These are phyloP conservation scores for Microdochium bolleyi DNA, from an alignment of 2,329 filamentous ascomycete species.

Conservation along the genomic window DNA sequence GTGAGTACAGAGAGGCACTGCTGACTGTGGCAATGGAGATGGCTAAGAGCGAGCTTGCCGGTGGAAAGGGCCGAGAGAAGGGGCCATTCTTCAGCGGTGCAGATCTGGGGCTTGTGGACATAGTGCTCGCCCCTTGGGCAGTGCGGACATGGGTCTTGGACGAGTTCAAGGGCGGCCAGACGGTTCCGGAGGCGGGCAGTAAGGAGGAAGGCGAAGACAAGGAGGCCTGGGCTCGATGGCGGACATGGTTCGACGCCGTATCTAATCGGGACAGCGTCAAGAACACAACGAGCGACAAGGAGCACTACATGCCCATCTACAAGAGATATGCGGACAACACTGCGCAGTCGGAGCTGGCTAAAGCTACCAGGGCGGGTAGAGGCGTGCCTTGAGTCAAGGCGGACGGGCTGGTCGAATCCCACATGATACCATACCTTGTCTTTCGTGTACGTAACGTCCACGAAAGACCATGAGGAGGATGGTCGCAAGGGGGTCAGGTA, in stretches of 20 bases:
- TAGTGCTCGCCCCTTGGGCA: constrained; percentile 46
- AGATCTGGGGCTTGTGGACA: constrained; percentile 41
- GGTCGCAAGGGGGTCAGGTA: no score
- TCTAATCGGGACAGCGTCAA: constrained; percentile 38
- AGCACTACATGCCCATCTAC: constrained; percentile 49
- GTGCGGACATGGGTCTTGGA: constrained; percentile 39
- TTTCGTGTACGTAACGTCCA: no score
- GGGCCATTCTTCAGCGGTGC: constrained; percentile 47
- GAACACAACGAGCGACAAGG: constrained; percentile 44
- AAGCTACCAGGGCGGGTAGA: constrained; percentile 36
- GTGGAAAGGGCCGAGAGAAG: no score
- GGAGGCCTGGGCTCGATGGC: constrained; percentile 40
- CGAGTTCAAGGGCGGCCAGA: constrained; percentile 46
- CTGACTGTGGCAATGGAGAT: constrained; percentile 43
- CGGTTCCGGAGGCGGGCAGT: constrained; percentile 36
- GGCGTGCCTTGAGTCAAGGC: constrained; percentile 35
- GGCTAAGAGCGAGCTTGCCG: constrained; percentile 24
- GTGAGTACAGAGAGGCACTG: constrained; percentile 39
- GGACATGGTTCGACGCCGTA: constrained; percentile 41
- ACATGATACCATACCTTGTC: neutral
- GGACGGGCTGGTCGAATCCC: neutral
- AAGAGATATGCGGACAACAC: constrained; percentile 33
- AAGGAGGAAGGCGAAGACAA: constrained; percentile 34
- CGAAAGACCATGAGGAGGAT: no score
- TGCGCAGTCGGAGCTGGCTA: constrained; percentile 33